Evolutionary conservation across 2,329 filamentous ascomycete species (phyloP).

Genomic region (Seiridium cupressi): DNA sequence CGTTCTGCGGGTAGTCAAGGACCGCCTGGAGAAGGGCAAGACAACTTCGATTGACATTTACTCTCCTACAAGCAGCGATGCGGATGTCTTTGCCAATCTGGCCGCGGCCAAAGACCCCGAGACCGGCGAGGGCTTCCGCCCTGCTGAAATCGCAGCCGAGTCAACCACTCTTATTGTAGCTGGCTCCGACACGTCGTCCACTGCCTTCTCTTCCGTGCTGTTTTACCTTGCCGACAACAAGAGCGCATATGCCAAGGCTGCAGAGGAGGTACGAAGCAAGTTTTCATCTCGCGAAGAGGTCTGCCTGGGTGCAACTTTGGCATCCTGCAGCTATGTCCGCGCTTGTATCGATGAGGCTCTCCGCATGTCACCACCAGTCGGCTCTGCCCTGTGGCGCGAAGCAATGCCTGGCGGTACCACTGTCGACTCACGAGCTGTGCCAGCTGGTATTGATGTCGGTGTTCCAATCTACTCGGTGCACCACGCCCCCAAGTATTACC

Average conservation of each 20-base stretch:
- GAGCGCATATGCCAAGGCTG: conserved; percentile 4
- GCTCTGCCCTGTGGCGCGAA: conserved; percentile 10
- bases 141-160: conserved; percentile 9
- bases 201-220: conserved; percentile 1
- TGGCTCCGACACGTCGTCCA: conserved; percentile 10
- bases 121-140: conserved; percentile 6
- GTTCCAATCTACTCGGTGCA: conserved; percentile 10
- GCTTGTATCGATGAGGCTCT: conserved; percentile 12
- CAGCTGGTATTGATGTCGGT: conserved; percentile 11
- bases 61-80: not conserved
- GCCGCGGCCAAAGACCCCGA: conserved; percentile 8
- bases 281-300: conserved; percentile 11
- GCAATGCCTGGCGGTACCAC: not conserved
- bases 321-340: conserved; percentile 11
- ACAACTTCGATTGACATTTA: conserved; percentile 1
- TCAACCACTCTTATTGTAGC: conserved; percentile 10
- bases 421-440: conserved; percentile 8
- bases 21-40: conserved; percentile 7
- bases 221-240: conserved; percentile 10
- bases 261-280: conserved; percentile 10
- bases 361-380: conserved; percentile 11
- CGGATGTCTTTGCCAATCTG: conserved; percentile 9
- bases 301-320: conserved; percentile 3
- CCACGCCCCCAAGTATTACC: conserved; percentile 10
- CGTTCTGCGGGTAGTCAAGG: conserved; percentile 4